A percentile compares a stretch with the other conserved stretches of the same genome.
phyloP scores from a whole-genome alignment of 306 rosid genomes.

The Citrullus mucosospermus region DNA sequence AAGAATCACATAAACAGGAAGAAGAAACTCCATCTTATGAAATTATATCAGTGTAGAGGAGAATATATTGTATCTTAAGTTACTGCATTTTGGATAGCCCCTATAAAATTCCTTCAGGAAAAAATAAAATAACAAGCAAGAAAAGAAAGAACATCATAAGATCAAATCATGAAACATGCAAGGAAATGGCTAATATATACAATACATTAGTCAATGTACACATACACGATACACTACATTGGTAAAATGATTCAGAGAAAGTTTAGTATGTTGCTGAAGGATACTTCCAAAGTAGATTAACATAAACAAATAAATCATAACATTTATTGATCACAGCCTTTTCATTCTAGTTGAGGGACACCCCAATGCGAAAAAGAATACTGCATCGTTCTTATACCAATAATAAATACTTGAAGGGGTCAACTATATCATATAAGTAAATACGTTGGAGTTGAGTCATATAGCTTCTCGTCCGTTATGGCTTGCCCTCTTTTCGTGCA shows the following conservation, averaged over 20 bases:
- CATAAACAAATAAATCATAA: neutral
- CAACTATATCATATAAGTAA: neutral
- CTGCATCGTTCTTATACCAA: neutral
- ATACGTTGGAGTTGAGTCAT: neutral
- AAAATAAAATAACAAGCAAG: no score
- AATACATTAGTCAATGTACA: no score
- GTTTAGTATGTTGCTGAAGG: neutral
- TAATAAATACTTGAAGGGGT: neutral
- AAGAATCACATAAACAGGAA: neutral
- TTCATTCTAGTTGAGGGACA: neutral
- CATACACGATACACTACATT: no score
- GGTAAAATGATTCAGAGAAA: no score
- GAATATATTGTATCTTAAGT: no score
- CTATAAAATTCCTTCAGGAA: no score
- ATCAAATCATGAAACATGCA: neutral
- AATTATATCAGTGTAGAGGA: no score
- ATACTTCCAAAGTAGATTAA: neutral
- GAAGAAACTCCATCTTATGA: neutral
- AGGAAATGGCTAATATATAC: neutral
- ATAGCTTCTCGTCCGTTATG: neutral
- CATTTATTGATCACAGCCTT: neutral
- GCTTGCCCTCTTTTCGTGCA: neutral
- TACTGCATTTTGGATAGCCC: no score
- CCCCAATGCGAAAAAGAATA: neutral
- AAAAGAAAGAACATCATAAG: no score